Evolutionary conservation across 208 protist species (phyloP), one percentile per base, ranked within the genome.

Genomic region (Acanthamoeba lenticulata): DNA sequence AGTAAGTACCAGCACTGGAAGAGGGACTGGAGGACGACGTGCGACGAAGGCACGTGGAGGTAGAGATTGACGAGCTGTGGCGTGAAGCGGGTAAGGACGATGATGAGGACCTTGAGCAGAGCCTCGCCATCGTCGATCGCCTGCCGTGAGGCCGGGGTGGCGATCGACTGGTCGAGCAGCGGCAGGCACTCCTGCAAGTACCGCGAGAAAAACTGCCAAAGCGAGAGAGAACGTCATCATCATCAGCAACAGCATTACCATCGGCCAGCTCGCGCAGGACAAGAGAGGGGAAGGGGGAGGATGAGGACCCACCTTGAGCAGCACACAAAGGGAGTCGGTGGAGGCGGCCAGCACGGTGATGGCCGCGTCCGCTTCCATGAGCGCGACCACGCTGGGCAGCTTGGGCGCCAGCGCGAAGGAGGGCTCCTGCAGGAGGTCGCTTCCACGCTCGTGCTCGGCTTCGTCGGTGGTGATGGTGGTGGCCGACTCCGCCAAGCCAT

Each of bases 151-250:
- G 74, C 74, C 13, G 74, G 74, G 4, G 74, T 85, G n/a, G 74
- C 74, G 74, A 85, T 85, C 21, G 74, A 40, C 32, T 85, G 74
- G n/a, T 85, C 74, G 38, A 85, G 29, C 74, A 57, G 74, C 9
- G 74, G 74, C 74, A 85, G n/a, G 34, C 74, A 85, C 74, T 85
- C 74, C 55, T 85, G 74, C 29, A 85, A 19, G 44, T 85, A 85
- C 19, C 74, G 38, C 44, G 74, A 36, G 74, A 85, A 85, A 42
- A 57, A 85, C 74, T 85, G 74, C 9, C 13, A 19, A 4, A 24
- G n/a, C 7, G 1, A 32, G 7, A 44, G 32, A 17, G 36, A 5
- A 11, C 67, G 13, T 34, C 57, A 65, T 19, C 13, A 6, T 69
- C 29, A 24, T 19, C 19, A 49, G 32, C 42, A 81, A 81, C 72